Evolutionary conservation across 345 rosid genomes (phyloP), one percentile per base, ranked within the genome.

Genomic region (Citropsis articulata): DNA sequence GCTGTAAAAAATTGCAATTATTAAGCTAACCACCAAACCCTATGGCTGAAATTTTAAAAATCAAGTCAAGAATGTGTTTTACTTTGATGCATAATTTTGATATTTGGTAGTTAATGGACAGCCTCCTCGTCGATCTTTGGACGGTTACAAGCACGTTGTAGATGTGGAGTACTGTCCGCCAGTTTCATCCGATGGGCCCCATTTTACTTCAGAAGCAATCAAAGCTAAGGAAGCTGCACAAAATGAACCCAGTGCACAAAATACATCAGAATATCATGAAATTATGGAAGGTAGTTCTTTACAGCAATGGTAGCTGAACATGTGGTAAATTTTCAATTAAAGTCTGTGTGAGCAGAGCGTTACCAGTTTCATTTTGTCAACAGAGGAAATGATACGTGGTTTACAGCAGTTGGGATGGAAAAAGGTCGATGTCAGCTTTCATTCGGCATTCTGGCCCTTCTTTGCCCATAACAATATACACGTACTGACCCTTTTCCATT

Each of bases 361-460:
- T 71, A 27, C 50, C 45, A 24, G 22, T 45, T 45, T 74, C 66
- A 6, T 18, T 78, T 81, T 72, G 9, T 73, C 79, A 74, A 80
- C 91, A 95, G 99, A 96, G 87, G 98, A 94, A 85, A 96, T 94
- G 99, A 94, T 92, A 50, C 87, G 57, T 0, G 99, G 99, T 42
- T 79, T 96, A 81, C 97, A 96, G 86, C 92, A 85, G 73, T 61
- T 92, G 73, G 98, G 98, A 69, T 95, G 99, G 99, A 95, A 86
- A 79, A 95, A 94, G 85, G 95, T 95, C 2, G 99, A 94, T 78
- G 99, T 96, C 84, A 96, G 97, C 86, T 94, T 96, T 83, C 98
- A 92, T 80, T 94, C 98, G 1, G 84, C 99, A 0, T 80, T 91
- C 77, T 96, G 95, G 99, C 95, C 98, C 40, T 96, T 92, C 88